phyloP scores from a whole-genome alignment of 2,329 filamentous ascomycete genomes.

The Neonectria hederae region DNA sequence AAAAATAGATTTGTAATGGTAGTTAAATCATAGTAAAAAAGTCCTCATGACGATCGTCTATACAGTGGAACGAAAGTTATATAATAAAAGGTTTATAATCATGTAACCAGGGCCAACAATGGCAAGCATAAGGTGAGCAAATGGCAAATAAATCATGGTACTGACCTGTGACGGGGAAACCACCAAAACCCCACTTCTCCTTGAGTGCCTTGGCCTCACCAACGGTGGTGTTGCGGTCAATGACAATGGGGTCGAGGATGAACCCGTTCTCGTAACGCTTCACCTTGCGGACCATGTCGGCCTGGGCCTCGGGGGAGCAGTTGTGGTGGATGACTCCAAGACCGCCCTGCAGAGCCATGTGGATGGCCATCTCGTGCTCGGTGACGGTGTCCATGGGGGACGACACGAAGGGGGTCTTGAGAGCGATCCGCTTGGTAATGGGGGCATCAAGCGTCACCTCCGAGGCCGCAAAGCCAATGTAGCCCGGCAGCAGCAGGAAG shows the following conservation, averaged over 20 bases:
- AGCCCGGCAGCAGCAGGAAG: slow-evolving; percentile 94
- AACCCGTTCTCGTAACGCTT: slow-evolving; percentile 99
- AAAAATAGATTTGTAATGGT: slow-evolving; percentile 29
- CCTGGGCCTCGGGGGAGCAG: slow-evolving; percentile 96
- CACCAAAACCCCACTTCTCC: slow-evolving; percentile 98
- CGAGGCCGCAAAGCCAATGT: slow-evolving; percentile 96
- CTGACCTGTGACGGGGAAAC: slow-evolving; percentile 98
- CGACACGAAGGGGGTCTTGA: slow-evolving; percentile 97
- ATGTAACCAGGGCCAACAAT: slow-evolving; percentile 56
- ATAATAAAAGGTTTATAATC: slow-evolving; percentile 83
- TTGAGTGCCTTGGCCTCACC: slow-evolving; percentile 91
- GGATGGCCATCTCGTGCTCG: slow-evolving; percentile 99
- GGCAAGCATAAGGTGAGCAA: slow-evolving; percentile 20
- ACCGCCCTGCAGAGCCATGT: slow-evolving; percentile 90
- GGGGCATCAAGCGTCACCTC: slow-evolving; percentile 89
- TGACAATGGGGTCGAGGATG: slow-evolving; percentile 94
- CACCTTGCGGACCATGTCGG: slow-evolving; percentile 98
- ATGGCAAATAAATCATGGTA: slow-evolving; percentile 38
- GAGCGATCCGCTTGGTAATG: slow-evolving; percentile 91
- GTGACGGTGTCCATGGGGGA: slow-evolving; percentile 99
- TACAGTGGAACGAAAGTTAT: slow-evolving; percentile 99
- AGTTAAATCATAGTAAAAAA: slow-evolving; percentile 48
- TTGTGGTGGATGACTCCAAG: slow-evolving; percentile 99
- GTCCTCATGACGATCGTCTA: slow-evolving; percentile 86
- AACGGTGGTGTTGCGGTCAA: slow-evolving; percentile 86